These are phyloP conservation scores for Agaricus sinodeliciosus DNA, from an alignment of 768 basidiomycete genomes.

Conservation along the genomic window DNA sequence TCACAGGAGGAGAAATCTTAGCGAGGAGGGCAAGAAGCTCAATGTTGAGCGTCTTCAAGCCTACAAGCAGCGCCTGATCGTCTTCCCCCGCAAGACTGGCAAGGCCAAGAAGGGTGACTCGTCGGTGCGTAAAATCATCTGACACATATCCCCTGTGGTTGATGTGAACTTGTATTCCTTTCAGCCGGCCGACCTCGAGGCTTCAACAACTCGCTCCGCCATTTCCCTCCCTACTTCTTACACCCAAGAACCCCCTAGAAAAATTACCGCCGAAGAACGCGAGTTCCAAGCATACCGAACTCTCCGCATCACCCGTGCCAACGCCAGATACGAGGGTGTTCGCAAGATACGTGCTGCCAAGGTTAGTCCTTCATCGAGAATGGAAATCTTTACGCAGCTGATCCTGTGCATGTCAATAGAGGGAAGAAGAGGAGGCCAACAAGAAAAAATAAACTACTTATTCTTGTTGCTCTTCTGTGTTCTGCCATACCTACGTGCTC, in stretches of 20 bases:
- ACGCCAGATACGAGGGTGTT: constrained; percentile 77
- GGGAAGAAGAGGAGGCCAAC: constrained; percentile 86
- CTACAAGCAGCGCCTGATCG: constrained; percentile 88
- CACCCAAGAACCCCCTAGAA: constrained; percentile 79
- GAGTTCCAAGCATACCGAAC: constrained; percentile 84
- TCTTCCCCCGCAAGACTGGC: constrained; percentile 94
- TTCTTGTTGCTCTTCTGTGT: constrained; percentile 17
- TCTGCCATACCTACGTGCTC: constrained; percentile 20
- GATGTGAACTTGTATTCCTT: constrained; percentile 3
- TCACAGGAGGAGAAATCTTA: constrained; percentile 93
- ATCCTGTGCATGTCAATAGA: constrained; percentile 33
- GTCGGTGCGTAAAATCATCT: constrained; percentile 47
- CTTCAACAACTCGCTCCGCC: constrained; percentile 62
- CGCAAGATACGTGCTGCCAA: constrained; percentile 85
- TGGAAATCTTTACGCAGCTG: neutral
- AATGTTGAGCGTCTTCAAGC: constrained; percentile 93
- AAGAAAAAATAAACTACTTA: constrained; percentile 73
- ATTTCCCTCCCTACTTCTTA: constrained; percentile 63
- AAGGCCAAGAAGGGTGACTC: constrained; percentile 97
- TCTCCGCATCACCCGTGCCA: constrained; percentile 79
- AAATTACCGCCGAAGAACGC: constrained; percentile 88
- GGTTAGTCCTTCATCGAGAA: constrained; percentile 39
- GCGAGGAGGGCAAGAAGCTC: constrained; percentile 92
- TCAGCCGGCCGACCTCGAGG: constrained; percentile 79
- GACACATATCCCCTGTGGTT: neutral